A percentile compares a stretch with the other conserved stretches of the same genome.
Evolutionary conservation across 306 rosid species (phyloP).

Genomic region (Prunus dulcis): DNA sequence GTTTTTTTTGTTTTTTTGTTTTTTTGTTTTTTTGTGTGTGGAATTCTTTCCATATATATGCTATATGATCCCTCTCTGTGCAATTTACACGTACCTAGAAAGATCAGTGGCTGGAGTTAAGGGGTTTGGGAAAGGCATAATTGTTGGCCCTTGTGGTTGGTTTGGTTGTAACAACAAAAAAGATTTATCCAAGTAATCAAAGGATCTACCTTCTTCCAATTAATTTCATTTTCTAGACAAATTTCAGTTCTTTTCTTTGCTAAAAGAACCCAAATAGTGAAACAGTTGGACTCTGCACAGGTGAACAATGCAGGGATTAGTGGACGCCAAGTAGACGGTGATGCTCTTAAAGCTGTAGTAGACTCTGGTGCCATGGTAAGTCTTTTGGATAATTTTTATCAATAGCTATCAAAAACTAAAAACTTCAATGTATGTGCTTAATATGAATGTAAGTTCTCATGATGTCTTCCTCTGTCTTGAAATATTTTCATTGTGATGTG

Average conservation of each 20-base stretch:
- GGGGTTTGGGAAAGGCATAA: neutral
- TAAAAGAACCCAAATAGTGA: neutral
- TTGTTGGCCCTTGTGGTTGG: neutral
- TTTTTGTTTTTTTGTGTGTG: too few species aligned
- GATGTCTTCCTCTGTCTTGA: too few species aligned
- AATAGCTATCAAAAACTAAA: neutral
- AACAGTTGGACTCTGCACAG: slow-evolving; percentile 14
- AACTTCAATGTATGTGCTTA: neutral
- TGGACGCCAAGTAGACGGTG: slow-evolving; percentile 28
- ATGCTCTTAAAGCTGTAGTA: slow-evolving; percentile 16
- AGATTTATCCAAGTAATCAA: neutral
- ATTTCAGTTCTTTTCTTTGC: too few species aligned
- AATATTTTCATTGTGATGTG: neutral
- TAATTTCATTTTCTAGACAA: too few species aligned
- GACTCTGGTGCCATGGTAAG: neutral
- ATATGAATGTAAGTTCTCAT: neutral
- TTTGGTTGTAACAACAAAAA: too few species aligned
- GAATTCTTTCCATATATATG: too few species aligned
- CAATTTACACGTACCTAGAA: too few species aligned
- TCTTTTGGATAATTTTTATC: neutral
- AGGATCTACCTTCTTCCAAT: too few species aligned
- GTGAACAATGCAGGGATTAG: slow-evolving; percentile 52
- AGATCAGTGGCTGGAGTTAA: too few species aligned
- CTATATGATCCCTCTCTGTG: too few species aligned
- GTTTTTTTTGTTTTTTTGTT: too few species aligned